Evolutionary conservation across 495 filamentous ascomycete genomes (phyloP), one percentile per base, ranked within the genome.

Genomic region (Hypoxylon crocopeplum): DNA sequence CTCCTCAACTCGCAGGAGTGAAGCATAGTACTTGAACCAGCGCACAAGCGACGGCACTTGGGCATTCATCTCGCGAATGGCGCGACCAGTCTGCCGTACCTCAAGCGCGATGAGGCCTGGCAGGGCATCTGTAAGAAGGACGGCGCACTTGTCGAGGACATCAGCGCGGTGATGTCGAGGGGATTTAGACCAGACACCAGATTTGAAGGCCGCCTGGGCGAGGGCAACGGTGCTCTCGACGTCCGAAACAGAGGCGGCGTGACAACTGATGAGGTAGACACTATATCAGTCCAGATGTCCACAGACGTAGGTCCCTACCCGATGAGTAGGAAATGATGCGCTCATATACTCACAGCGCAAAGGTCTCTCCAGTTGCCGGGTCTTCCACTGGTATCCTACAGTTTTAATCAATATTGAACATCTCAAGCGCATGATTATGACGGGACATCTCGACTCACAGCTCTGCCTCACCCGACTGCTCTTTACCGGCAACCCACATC

Each of bases 21-120:
- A 75, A 2, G 82, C 82, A 54, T 84, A 88, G 64, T 88, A 88
- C 50, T 84, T 80, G 55, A 87, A 79, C 86, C 85, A 88, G 62
- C 82, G 80, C 0, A 82, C 77, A 1, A 88, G 75, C 0, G 82
- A 83, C 0, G 82, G 78, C 0, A 88, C 77, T 62, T 88, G 86
- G 1, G 86, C 81, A 3, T 78, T 77, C 85, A 88, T 86, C 60
- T 88, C 86, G 11, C 84, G 82, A 48, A 86, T 76, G 0, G 79
- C 82, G 0, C 86, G 81, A 22, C 86, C 86, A 0, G 85, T 88
- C 58, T 88, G 86, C 17, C 64, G 74, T 7, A 84, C 79, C 66
- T 88, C 86, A 7, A 86, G 71, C 2, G 70, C 64, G 40, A 87
- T 79, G 34, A 88, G 74, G 6, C 74, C 70, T 0, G 77, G 72